Base-by-base conservation (phyloP, 2,329 filamentous ascomycete genomes). In the Rhynchosporium secalis region DNA sequence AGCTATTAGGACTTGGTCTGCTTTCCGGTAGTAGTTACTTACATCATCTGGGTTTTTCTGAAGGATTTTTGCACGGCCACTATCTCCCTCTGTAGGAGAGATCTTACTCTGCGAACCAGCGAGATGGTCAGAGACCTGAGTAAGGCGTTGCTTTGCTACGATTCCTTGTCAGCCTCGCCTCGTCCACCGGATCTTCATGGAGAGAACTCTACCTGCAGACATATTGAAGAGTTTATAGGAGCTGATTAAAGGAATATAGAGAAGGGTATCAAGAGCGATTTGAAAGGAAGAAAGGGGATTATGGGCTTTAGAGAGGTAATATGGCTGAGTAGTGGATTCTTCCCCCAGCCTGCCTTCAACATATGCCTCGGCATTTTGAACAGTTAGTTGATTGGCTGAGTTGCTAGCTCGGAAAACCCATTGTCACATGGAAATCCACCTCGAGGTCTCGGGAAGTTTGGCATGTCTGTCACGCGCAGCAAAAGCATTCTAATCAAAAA, bases 1-100 rank as follows among this genome's bases (percentile, higher is more conserved):
- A 54, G 26, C 46, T 56, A 72, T 76, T 65, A 76, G 72, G 51
- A 62, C 29, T 20, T 49, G 56, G 36, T 33, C 31, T 26, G 33
- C 28, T 15, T 9, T 26, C n/a, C 51, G 29, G 54, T 55, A 20
- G n/a, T 28, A 29, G 41, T 29, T 8, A 58, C 79, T 58, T 78
- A 87, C 86, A 80, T 89, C 87, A 75, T 89, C 86, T 60, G 86
- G 79, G 74, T 80, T 81, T 79, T 89, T 89, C 75, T 87, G 78
- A 48, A 89, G 79, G 52, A 90, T 77, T 43, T 67, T 71, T 1
- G 68, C 63, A 15, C 71, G 64, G 3, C 63, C 72, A 60, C 48
- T 38, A 47, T 65, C 60, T 31, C 68, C 69, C 57, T 66, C 65
- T 38, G 65, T 66, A 45, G 69, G 65, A 20, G 69, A 51, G 52